These are phyloP conservation scores for Heritiera fomes DNA, from an alignment of 345 rosid species.

Conservation along the genomic window DNA sequence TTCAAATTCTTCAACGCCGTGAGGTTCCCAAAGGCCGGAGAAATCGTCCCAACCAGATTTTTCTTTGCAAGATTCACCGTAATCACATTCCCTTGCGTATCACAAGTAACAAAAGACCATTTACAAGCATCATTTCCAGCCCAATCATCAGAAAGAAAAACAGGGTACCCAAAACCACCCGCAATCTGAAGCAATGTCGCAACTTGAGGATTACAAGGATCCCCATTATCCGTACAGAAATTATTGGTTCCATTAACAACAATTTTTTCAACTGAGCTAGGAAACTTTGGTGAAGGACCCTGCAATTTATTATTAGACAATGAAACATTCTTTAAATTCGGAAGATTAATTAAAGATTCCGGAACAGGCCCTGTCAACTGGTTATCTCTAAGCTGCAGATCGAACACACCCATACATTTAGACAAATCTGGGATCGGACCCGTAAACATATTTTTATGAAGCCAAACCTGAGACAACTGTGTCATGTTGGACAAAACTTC, in stretches of 20 bases:
- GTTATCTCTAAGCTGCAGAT: slow-evolving; percentile 77
- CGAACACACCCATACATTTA: slow-evolving; percentile 45
- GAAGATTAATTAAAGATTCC: slow-evolving; percentile 35
- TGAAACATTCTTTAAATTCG: slow-evolving; percentile 43
- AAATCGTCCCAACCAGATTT: slow-evolving; percentile 53
- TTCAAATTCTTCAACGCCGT: slow-evolving; percentile 47
- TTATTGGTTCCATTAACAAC: slow-evolving; percentile 35
- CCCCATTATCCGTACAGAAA: slow-evolving; percentile 46
- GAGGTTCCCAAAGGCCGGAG: slow-evolving; percentile 60
- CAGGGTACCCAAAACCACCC: slow-evolving; percentile 64
- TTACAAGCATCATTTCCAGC: slow-evolving; percentile 65
- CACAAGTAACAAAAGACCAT: slow-evolving; percentile 60
- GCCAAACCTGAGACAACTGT: slow-evolving; percentile 58
- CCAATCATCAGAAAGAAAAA: slow-evolving; percentile 61
- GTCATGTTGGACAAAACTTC: slow-evolving; percentile 63
- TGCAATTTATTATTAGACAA: slow-evolving; percentile 68
- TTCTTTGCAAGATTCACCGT: slow-evolving; percentile 50
- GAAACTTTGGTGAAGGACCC: slow-evolving; percentile 58
- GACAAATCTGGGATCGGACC: slow-evolving; percentile 83
- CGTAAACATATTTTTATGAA: slow-evolving; percentile 61
- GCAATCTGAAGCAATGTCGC: slow-evolving; percentile 60
- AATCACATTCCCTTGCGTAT: slow-evolving; percentile 36
- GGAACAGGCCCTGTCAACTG: slow-evolving; percentile 69
- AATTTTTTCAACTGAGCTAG: slow-evolving; percentile 28
- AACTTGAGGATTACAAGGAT: slow-evolving; percentile 62